These are phyloP conservation scores for Rhodomyrtus tomentosa DNA, from an alignment of 345 rosid species.

Conservation along the genomic window DNA sequence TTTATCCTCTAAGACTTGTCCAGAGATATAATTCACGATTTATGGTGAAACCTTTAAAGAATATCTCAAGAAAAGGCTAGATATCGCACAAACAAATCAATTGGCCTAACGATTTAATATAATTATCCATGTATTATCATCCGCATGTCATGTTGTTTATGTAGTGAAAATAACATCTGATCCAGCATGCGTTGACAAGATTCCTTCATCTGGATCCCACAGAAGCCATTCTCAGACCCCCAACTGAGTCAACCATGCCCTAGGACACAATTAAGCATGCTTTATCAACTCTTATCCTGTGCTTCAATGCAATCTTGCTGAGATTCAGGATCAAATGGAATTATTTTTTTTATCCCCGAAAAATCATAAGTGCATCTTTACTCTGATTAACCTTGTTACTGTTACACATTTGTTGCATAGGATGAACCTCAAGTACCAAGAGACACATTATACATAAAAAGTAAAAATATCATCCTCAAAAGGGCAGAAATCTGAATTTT, in stretches of 20 bases:
- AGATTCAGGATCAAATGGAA: background rate
- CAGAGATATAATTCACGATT: background rate
- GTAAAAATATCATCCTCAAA: background rate
- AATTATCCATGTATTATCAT: background rate
- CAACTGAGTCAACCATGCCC: background rate
- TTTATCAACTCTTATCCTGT: background rate
- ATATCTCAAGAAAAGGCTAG: background rate
- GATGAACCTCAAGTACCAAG: background rate
- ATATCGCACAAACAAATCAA: background rate
- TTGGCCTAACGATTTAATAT: background rate
- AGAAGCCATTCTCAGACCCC: background rate
- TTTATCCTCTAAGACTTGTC: background rate
- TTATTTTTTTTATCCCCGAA: background rate
- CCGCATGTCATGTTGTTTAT: background rate
- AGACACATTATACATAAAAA: background rate
- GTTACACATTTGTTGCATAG: background rate
- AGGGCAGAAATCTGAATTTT: background rate
- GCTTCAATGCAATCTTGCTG: background rate
- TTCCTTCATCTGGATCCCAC: background rate
- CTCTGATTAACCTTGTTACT: background rate
- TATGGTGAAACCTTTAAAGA: background rate
- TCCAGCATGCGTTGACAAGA: background rate
- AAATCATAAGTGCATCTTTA: background rate
- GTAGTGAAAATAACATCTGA: background rate
- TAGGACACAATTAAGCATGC: background rate